Percentiles rank a stretch among this genome's conserved stretches.
These are phyloP conservation scores for Leccinum sublutescens DNA, from an alignment of 768 basidiomycete genomes.

Conservation along the genomic window DNA sequence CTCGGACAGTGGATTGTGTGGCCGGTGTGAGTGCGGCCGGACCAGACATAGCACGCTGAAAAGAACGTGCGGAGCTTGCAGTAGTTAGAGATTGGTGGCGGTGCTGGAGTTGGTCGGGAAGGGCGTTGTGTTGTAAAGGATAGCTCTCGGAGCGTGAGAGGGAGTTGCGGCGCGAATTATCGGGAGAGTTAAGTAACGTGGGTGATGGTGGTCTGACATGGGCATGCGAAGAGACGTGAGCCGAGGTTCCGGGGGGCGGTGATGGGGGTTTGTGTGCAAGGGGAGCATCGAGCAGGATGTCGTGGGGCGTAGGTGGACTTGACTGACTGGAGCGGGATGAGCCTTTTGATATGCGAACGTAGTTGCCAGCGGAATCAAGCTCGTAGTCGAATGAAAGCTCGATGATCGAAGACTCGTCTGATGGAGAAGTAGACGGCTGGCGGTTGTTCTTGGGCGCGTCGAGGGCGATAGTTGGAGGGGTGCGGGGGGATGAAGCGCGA, in stretches of 20 bases:
- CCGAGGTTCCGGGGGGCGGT: constrained; percentile 22
- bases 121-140: constrained; percentile 39
- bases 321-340: constrained; percentile 37
- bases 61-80: constrained; percentile 43
- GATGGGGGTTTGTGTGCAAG: constrained; percentile 24
- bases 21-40: constrained; percentile 41
- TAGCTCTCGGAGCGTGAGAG: constrained; percentile 69
- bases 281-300: constrained; percentile 28
- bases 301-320: constrained; percentile 42
- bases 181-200: constrained; percentile 37
- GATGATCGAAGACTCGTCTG: constrained; percentile 45
- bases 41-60: constrained; percentile 67
- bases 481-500: constrained; percentile 32
- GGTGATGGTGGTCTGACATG: constrained; percentile 33
- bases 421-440: constrained; percentile 36
- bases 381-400: constrained; percentile 51
- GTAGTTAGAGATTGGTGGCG: constrained; percentile 27
- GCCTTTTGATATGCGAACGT: constrained; percentile 46
- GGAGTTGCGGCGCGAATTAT: constrained; percentile 44
- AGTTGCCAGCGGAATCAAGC: constrained; percentile 43
- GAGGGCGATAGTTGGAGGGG: constrained; percentile 27
- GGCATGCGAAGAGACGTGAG: constrained; percentile 18
- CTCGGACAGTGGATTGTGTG: constrained; percentile 28
- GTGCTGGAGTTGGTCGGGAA: constrained; percentile 30
- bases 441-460: constrained; percentile 34